Evolutionary conservation across 1,139 yeast species (phyloP).

Genomic region (Zygosaccharomyces pseudobailii): DNA sequence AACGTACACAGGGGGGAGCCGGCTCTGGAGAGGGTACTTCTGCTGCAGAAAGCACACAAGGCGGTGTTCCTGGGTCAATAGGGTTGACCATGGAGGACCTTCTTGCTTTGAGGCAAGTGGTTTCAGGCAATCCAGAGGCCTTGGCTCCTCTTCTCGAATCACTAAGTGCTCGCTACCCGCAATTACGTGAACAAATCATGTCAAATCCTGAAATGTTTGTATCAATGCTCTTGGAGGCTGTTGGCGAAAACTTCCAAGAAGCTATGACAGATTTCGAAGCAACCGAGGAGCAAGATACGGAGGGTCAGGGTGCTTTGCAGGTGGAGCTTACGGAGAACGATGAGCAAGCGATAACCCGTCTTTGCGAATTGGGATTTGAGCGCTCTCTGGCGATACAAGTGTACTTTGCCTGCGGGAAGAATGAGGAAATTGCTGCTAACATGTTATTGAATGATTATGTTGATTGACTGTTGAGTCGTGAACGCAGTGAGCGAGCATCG

Average conservation of each 20-base stretch:
- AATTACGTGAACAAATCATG: constrained; percentile 74
- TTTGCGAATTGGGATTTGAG: constrained; percentile 91
- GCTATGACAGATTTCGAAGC: constrained; percentile 21
- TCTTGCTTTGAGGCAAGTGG: constrained; percentile 67
- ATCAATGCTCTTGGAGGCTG: constrained; percentile 61
- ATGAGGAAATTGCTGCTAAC: constrained; percentile 95
- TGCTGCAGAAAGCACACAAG: constrained; percentile 33
- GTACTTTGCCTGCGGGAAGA: constrained; percentile 96
- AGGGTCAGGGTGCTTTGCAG: constrained; percentile 35
- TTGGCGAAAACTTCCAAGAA: constrained; percentile 40
- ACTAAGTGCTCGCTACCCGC: constrained; percentile 79
- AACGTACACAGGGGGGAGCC: constrained; percentile 42
- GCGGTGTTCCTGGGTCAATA: constrained; percentile 31
- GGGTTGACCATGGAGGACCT: constrained; percentile 44
- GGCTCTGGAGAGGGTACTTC: constrained; percentile 26
- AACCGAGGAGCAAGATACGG: constrained; percentile 27
- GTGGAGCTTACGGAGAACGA: constrained; percentile 76
- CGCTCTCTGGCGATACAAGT: constrained; percentile 85
- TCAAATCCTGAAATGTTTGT: constrained; percentile 84
- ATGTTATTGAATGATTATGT: constrained; percentile 51
- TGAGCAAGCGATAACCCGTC: constrained; percentile 77
- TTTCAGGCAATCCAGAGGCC: constrained; percentile 85
- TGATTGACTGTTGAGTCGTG: constrained; percentile 15
- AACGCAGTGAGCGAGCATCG: not conserved
- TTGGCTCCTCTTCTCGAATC: constrained; percentile 81